phyloP scores from a whole-genome alignment of 805 yeast genomes.

The Candida oleophila region DNA sequence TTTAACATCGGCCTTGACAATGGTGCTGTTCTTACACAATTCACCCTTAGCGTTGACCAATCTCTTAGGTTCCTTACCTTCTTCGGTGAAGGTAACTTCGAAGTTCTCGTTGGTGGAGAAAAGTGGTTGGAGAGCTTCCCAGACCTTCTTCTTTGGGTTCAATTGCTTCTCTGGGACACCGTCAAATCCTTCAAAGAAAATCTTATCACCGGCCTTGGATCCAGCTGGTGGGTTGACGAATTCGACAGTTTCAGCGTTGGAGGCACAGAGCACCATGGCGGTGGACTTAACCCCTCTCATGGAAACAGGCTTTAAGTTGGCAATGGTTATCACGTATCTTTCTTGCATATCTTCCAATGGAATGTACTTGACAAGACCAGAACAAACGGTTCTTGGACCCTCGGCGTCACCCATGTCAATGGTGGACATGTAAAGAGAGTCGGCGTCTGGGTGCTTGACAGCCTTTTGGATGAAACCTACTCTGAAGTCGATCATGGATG shows the following conservation, averaged over 20 bases:
- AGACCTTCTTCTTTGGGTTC: slow-evolving; percentile 97
- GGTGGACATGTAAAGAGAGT: slow-evolving; percentile 92
- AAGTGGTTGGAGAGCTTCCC: slow-evolving; percentile 93
- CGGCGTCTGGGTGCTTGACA: slow-evolving; percentile 96
- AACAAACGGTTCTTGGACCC: slow-evolving; percentile 97
- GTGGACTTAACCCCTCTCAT: slow-evolving; percentile 96
- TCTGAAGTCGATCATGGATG: slow-evolving; percentile 85
- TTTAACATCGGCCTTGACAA: slow-evolving; percentile 70
- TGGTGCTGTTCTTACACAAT: slow-evolving; percentile 66
- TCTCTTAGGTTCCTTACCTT: slow-evolving; percentile 70
- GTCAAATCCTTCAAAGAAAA: slow-evolving; percentile 89
- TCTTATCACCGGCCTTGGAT: slow-evolving; percentile 92
- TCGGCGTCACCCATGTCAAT: slow-evolving; percentile 95
- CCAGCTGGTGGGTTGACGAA: slow-evolving; percentile 94
- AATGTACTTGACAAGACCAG: slow-evolving; percentile 88
- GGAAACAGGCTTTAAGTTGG: slow-evolving; percentile 94
- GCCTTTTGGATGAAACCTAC: slow-evolving; percentile 98
- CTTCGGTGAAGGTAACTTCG: slow-evolving; percentile 78
- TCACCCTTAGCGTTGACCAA: slow-evolving; percentile 82
- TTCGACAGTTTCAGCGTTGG: slow-evolving; percentile 73
- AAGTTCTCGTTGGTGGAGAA: slow-evolving; percentile 77
- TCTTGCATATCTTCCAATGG: slow-evolving; percentile 95
- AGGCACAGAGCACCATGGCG: slow-evolving; percentile 97
- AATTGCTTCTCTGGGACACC: slow-evolving; percentile 87
- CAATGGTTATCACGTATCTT: slow-evolving; percentile 85